phyloP scores from a whole-genome alignment of 2,329 filamentous ascomycete genomes.

The Phaeosphaeria sp. region DNA sequence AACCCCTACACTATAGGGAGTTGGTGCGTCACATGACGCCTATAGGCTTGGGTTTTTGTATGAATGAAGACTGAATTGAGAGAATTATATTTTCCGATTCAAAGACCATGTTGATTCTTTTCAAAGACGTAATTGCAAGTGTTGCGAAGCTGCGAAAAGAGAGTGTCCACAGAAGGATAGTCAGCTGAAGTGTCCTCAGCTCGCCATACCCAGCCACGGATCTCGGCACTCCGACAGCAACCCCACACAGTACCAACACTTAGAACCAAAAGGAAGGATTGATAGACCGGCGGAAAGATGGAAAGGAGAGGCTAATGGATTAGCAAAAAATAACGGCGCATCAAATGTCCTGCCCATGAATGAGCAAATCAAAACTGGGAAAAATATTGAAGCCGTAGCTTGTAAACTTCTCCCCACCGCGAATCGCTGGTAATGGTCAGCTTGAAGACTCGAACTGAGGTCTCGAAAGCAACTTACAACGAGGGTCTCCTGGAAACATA shows the following conservation, averaged over 20 bases:
- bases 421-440: no score
- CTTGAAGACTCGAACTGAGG: no score
- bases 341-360: no score
- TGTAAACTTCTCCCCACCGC: not conserved
- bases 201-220: not conserved
- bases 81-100: not conserved
- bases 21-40: not conserved
- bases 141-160: not conserved
- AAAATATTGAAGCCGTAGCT: not conserved
- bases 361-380: not conserved
- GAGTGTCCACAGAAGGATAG: not conserved
- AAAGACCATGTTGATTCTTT: no score
- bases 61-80: not conserved
- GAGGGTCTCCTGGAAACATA: constrained; percentile 1
- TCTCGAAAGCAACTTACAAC: no score
- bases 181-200: not conserved
- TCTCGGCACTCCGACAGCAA: not conserved
- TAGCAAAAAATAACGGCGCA: no score
- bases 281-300: no score
- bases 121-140: no score
- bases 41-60: not conserved
- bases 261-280: no score
- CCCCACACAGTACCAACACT: not conserved
- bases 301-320: no score
- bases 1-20: constrained; percentile 2